Conservation (phyloP, 306 rosid genomes). For the Heteromeles arbutifolia region DNA sequence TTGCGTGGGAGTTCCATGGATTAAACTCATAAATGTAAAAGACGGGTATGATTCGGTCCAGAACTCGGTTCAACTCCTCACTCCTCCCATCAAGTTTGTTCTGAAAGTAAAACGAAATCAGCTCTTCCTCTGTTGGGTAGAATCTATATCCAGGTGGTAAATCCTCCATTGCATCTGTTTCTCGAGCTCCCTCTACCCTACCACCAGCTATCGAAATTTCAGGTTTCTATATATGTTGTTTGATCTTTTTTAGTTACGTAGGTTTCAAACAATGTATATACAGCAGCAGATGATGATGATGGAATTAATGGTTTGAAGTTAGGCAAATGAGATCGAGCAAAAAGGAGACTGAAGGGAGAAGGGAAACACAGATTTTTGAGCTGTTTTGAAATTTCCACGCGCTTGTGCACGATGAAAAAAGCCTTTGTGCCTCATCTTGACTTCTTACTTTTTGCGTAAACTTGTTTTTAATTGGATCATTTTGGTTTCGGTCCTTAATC, state of each 20-base stretch:
- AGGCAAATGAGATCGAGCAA: conserved; percentile 7
- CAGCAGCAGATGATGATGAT: neutral
- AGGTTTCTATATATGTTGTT: neutral
- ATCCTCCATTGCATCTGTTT: conserved; percentile 27
- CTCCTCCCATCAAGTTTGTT: conserved; percentile 53
- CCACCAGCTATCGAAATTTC: neutral
- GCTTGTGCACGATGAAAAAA: neutral
- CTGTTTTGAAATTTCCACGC: conserved; percentile 23
- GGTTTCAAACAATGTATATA: neutral
- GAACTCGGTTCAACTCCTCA: conserved; percentile 23
- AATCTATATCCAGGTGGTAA: conserved; percentile 75
- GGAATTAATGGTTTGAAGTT: neutral
- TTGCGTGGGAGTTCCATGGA: conserved; percentile 82
- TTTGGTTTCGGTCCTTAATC: too few species aligned
- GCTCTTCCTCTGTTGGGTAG: conserved; percentile 82
- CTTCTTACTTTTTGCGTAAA: neutral
- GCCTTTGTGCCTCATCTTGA: neutral
- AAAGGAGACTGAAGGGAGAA: conserved; percentile 15
- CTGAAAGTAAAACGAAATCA: conserved; percentile 54
- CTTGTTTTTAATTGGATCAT: too few species aligned
- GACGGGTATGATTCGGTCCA: conserved; percentile 52
- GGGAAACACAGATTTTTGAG: neutral
- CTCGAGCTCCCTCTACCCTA: neutral
- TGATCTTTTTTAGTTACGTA: neutral
- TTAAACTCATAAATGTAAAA: conserved; percentile 52